A percentile compares a stretch with the other conserved stretches of the same genome.
Evolutionary conservation across 441 rosid species (phyloP).

Genomic region (Jatropha multifida): DNA sequence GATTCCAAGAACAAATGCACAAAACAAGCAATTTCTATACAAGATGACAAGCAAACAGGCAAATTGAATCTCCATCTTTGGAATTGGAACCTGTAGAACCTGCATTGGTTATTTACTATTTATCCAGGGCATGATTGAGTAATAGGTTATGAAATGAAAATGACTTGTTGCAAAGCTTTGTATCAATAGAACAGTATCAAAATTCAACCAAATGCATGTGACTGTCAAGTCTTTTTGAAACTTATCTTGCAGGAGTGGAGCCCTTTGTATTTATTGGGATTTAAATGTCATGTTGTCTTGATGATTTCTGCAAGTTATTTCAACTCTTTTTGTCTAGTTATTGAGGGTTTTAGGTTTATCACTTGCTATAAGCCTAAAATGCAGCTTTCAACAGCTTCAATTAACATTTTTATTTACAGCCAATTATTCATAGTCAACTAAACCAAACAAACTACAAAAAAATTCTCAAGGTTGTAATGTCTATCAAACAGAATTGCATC

Average conservation of each 20-base stretch:
- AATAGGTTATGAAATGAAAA: slow-evolving; percentile 8
- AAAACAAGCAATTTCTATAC: not conserved
- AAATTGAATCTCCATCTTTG: not conserved
- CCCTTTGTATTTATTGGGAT: not conserved
- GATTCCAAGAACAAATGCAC: slow-evolving; percentile 17
- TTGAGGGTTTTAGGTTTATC: too few species aligned
- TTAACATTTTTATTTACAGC: too few species aligned
- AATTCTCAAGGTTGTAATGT: too few species aligned
- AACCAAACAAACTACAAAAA: too few species aligned
- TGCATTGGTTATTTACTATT: not conserved
- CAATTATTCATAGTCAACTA: too few species aligned
- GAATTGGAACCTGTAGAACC: not conserved
- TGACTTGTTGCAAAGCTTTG: not conserved
- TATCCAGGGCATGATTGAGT: too few species aligned
- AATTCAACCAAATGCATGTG: slow-evolving; percentile 1
- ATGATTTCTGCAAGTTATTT: not conserved
- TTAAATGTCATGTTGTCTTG: not conserved
- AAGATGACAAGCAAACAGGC: not conserved
- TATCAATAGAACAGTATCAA: not conserved
- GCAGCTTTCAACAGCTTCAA: too few species aligned
- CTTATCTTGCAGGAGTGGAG: not conserved
- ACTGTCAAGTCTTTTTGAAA: not conserved
- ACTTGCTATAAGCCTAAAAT: too few species aligned
- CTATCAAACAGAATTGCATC: too few species aligned
- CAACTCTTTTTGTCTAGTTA: not conserved